Evolutionary conservation across 2,329 filamentous ascomycete genomes (phyloP).

Genomic region (Sporothrix euskadiensis): DNA sequence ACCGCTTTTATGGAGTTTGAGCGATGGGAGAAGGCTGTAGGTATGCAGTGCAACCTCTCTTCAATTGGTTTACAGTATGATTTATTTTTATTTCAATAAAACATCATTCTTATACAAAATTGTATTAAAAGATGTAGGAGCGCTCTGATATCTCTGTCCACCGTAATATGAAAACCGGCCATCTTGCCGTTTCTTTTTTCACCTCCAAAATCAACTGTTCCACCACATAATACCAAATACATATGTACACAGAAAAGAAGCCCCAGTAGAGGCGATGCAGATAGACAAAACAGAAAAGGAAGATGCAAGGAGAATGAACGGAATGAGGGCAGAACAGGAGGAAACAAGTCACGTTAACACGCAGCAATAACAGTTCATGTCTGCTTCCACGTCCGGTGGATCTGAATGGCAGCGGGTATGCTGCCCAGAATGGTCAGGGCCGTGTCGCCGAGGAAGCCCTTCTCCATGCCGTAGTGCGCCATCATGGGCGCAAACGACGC

Average conservation of each 20-base stretch:
- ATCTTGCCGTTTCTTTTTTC: neutral
- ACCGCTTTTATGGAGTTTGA: neutral
- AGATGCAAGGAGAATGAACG: neutral
- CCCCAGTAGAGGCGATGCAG: neutral
- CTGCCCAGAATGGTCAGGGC: slow-evolving; percentile 46
- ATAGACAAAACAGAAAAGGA: neutral
- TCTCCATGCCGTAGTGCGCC: slow-evolving; percentile 75
- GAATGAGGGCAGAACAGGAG: neutral
- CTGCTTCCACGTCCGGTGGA: slow-evolving; percentile 49
- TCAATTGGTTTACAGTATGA: neutral
- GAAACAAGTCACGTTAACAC: neutral
- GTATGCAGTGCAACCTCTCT: neutral
- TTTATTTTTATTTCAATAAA: neutral
- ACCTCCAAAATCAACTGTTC: neutral
- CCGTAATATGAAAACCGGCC: neutral
- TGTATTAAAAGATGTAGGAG: neutral
- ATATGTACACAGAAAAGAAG: slow-evolving; percentile 15
- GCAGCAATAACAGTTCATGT: slow-evolving; percentile 34
- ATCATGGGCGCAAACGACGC: slow-evolving; percentile 78
- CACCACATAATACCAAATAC: neutral
- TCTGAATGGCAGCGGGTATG: slow-evolving; percentile 49
- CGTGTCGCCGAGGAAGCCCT: slow-evolving; percentile 53
- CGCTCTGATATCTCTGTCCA: slow-evolving; percentile 6
- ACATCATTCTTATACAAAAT: neutral
- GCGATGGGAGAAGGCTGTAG: neutral